Evolutionary conservation across 2,329 filamentous ascomycete species (phyloP), one percentile per base, ranked within the genome.

Genomic region (Fusarium robinianum): DNA sequence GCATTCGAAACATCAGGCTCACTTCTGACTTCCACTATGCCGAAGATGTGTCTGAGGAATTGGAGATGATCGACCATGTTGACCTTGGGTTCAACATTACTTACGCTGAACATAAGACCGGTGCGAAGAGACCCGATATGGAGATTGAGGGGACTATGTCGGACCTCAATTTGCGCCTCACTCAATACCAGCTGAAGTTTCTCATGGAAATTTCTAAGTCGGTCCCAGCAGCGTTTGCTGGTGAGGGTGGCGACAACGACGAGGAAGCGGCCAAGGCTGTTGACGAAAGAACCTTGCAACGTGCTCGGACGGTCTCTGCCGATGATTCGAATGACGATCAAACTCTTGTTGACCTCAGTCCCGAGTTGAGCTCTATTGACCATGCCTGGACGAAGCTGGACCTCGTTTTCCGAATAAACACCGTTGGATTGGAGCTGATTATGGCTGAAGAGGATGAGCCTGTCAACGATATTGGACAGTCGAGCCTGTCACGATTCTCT

Each of bases 31-130:
- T 97, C 62, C 81, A 95, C 64, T 97, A 95, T 59, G 68, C 81
- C 0, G 77, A 84, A 3, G 80, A 83, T 22, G 71, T 80, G 43
- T 81, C 82, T 0, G 94, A 99, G 67, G 90, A 96, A 65, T 75
- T 99, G 6, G 90, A 99, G 65, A 87, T 99, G 74, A 96, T 99
- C 57, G 91, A 99, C 62, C 90, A 96, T 58, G 90, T 99, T 9
- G 94, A 99, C 64, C 74, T 99, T 16, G 88, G 88, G 33, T 96
- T 99, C 71, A 88, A 88, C 49, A 85, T 99, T 53, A 95, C 87
- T 3, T 92, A 96, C 67, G 82, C 91, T 1, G 92, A 97, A 63
- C 94, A 99, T 64, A 84, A 82, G 57, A 68, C 80, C 21, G 87
- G 87, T 10, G 75, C 80, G 39, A 85, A 94, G 61, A 81, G 92